These are phyloP conservation scores for Hortaea sp. DNA, from an alignment of 2,329 filamentous ascomycete genomes.

Conservation along the genomic window DNA sequence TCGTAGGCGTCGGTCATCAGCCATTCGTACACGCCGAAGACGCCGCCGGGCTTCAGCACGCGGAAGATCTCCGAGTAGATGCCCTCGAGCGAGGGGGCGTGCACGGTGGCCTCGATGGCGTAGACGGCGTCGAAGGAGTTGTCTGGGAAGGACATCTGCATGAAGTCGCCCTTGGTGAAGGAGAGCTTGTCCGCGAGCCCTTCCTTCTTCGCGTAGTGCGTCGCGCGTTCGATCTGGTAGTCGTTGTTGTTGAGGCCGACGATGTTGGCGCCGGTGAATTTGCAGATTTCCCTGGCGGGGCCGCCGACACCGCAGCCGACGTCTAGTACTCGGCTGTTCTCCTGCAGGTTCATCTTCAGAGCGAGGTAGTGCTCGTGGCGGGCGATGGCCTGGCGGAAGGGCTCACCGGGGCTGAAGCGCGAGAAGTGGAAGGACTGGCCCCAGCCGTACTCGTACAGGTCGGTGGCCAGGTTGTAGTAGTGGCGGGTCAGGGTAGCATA, in stretches of 20 bases:
- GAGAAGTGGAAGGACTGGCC: constrained; percentile 96
- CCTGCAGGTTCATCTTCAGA: constrained; percentile 73
- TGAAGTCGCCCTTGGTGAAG: constrained; percentile 95
- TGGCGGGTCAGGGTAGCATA: constrained; percentile 91
- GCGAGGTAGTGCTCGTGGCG: constrained; percentile 98
- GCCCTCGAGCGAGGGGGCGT: constrained; percentile 80
- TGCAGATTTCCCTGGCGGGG: constrained; percentile 88
- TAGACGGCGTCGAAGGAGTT: constrained; percentile 92
- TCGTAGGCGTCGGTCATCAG: constrained; percentile 95
- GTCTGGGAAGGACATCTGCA: constrained; percentile 95
- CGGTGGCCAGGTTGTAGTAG: constrained; percentile 40
- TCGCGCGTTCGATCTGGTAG: constrained; percentile 96
- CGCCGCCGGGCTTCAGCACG: constrained; percentile 88
- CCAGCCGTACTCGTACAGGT: constrained; percentile 72
- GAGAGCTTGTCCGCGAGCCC: constrained; percentile 67
- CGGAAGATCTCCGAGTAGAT: constrained; percentile 93
- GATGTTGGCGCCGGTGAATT: constrained; percentile 83
- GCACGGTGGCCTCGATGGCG: constrained; percentile 92
- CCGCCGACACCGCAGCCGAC: constrained; percentile 96
- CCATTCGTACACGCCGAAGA: constrained; percentile 98
- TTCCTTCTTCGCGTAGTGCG: constrained; percentile 71
- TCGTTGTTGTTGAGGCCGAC: constrained; percentile 97
- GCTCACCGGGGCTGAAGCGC: constrained; percentile 77
- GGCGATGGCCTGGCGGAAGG: constrained; percentile 83
- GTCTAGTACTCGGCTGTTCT: constrained; percentile 83